Evolutionary conservation across 306 rosid genomes (phyloP).

Genomic region (Sicyos edulis): DNA sequence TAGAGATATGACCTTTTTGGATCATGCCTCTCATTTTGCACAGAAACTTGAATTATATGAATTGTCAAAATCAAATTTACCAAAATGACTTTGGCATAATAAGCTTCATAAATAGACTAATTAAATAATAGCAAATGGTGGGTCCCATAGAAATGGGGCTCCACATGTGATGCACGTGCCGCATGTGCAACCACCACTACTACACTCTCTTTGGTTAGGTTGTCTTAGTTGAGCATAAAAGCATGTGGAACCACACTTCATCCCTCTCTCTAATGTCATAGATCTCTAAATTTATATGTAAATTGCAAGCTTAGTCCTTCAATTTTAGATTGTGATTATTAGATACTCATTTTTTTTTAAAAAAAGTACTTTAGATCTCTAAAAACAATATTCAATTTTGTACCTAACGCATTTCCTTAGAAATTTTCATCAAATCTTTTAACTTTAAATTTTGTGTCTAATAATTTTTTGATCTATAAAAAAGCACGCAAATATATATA

Average conservation of each 20-base stretch:
- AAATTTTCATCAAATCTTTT: too few relatives aligned
- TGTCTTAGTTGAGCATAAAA: constrained; percentile 34
- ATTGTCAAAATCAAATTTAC: background rate
- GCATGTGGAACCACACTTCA: constrained; percentile 44
- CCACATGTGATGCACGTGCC: constrained; percentile 44
- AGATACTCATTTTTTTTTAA: too few relatives aligned
- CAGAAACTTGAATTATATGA: background rate
- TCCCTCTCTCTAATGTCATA: constrained; percentile 29
- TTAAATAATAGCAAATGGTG: background rate
- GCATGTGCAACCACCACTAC: constrained; percentile 47
- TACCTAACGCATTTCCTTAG: too few relatives aligned
- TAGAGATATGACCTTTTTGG: background rate
- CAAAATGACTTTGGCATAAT: background rate
- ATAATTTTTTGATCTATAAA: too few relatives aligned
- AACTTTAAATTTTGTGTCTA: too few relatives aligned
- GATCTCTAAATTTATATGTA: constrained; percentile 16
- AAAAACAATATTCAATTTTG: too few relatives aligned
- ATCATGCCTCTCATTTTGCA: background rate
- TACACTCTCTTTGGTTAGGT: constrained; percentile 22
- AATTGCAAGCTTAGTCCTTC: too few relatives aligned
- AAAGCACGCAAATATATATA: too few relatives aligned
- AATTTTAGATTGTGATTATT: too few relatives aligned
- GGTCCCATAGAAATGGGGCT: constrained; percentile 10
- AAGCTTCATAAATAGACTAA: background rate
- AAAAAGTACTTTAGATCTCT: too few relatives aligned